Evolutionary conservation across 225 moss, liverwort and hornwort species (phyloP).

Genomic region (Pseudisothecium myosuroides): DNA sequence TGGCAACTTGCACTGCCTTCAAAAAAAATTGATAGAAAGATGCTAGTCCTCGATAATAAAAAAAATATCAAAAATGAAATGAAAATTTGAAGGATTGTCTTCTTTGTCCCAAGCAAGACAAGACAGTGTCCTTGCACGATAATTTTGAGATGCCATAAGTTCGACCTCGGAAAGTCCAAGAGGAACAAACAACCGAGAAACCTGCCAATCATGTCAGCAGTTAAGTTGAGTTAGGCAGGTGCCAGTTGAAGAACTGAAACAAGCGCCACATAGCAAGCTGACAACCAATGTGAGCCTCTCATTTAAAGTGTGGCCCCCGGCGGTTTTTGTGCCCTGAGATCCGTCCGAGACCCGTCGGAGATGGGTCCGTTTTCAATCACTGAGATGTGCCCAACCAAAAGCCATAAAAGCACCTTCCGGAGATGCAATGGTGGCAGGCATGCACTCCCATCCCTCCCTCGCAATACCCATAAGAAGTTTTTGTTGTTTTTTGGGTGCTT

Average conservation of each 20-base stretch:
- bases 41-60: not conserved
- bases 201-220: not conserved
- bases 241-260: not conserved
- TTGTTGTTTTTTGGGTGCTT: not conserved
- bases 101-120: not conserved
- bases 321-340: not conserved
- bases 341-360: not conserved
- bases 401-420: not conserved
- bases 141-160: not conserved
- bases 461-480: no score
- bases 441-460: not conserved
- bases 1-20: not conserved
- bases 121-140: not conserved
- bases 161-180: not conserved
- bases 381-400: not conserved
- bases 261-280: not conserved
- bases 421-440: not conserved
- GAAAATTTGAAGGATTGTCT: not conserved
- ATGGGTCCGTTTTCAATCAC: not conserved
- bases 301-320: not conserved
- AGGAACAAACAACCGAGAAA: not conserved
- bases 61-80: no score
- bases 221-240: not conserved
- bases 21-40: not conserved
- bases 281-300: not conserved